Percentiles rank a stretch among this genome's conserved stretches.
Evolutionary conservation across 805 yeast genomes (phyloP).

Genomic region (Komagataella kurtzmanii): DNA sequence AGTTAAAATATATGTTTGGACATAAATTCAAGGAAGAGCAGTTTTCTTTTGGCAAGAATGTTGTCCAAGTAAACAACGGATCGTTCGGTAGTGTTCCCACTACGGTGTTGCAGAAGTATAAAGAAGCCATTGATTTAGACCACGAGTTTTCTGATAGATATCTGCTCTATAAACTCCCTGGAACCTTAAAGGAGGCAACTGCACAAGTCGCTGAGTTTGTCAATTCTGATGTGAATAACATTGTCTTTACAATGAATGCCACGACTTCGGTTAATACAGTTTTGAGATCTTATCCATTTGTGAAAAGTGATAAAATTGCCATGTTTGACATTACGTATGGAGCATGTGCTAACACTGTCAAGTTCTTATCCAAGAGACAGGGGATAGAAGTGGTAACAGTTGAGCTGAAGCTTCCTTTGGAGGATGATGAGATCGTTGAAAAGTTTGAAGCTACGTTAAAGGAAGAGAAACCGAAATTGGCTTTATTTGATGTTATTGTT

Average conservation of each 20-base stretch:
- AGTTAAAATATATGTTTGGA: slow-evolving; percentile 21
- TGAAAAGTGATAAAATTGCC: slow-evolving; percentile 36
- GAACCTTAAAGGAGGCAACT: slow-evolving; percentile 20
- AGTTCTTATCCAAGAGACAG: slow-evolving; percentile 20
- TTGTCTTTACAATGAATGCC: slow-evolving; percentile 47
- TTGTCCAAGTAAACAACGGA: slow-evolving; percentile 47
- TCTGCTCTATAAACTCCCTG: slow-evolving; percentile 14
- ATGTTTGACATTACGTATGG: slow-evolving; percentile 36
- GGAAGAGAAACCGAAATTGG: slow-evolving; percentile 21
- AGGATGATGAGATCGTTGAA: slow-evolving; percentile 24
- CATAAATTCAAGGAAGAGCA: slow-evolving; percentile 30
- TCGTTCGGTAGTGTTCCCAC: slow-evolving; percentile 46
- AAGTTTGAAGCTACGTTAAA: slow-evolving; percentile 16
- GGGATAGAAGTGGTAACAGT: slow-evolving; percentile 24
- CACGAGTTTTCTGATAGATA: slow-evolving; percentile 34
- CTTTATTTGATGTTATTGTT: slow-evolving; percentile 42
- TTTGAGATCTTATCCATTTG: slow-evolving; percentile 37
- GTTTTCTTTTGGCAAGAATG: slow-evolving; percentile 26
- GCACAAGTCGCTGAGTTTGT: slow-evolving; percentile 26
- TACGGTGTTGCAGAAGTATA: slow-evolving; percentile 26
- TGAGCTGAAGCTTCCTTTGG: slow-evolving; percentile 28
- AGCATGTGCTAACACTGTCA: slow-evolving; percentile 38
- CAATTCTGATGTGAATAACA: slow-evolving; percentile 28
- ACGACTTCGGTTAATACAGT: slow-evolving; percentile 47
- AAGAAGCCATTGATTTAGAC: slow-evolving; percentile 15